These are phyloP conservation scores for Arxiozyma telluris DNA, from an alignment of 1,139 yeast species.

Conservation along the genomic window DNA sequence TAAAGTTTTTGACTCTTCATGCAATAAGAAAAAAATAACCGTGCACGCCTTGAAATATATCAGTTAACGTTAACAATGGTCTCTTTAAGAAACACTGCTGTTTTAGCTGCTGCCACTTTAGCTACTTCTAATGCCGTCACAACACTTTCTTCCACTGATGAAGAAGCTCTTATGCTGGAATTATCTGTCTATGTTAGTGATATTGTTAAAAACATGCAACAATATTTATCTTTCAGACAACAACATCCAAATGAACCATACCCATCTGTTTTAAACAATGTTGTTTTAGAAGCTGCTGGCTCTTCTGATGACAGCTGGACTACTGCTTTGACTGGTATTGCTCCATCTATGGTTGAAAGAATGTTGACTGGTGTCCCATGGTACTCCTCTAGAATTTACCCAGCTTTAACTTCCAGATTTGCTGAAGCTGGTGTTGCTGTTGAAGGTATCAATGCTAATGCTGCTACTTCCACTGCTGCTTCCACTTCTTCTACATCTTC, in stretches of 20 bases:
- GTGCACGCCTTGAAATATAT: neutral
- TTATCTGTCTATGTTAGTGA: slow-evolving; percentile 6
- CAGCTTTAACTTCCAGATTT: slow-evolving; percentile 7
- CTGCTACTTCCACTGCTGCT: neutral
- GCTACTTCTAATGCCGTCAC: slow-evolving; percentile 5
- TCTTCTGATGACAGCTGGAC: neutral
- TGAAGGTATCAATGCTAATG: slow-evolving; percentile 1
- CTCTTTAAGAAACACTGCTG: slow-evolving; percentile 2
- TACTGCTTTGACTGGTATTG: slow-evolving; percentile 4
- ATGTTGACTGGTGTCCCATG: slow-evolving; percentile 37
- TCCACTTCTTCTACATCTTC: neutral
- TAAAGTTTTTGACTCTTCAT: too few species aligned
- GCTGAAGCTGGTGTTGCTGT: slow-evolving; percentile 6
- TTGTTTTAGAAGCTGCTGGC: slow-evolving; percentile 1
- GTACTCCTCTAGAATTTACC: slow-evolving; percentile 34
- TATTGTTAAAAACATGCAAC: slow-evolving; percentile 3
- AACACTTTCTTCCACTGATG: slow-evolving; percentile 4
- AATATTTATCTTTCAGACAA: slow-evolving; percentile 3
- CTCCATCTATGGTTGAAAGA: slow-evolving; percentile 18
- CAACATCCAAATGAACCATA: slow-evolving; percentile 6
- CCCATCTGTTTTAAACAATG: slow-evolving; percentile 4
- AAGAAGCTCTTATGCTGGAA: slow-evolving; percentile 7
- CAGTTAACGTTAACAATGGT: neutral
- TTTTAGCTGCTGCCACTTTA: slow-evolving; percentile 1
- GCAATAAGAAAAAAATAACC: neutral